Percentiles rank a stretch among this genome's conserved stretches.
phyloP scores from a whole-genome alignment of 139 green algal species.

The Haematococcus lacustris region DNA sequence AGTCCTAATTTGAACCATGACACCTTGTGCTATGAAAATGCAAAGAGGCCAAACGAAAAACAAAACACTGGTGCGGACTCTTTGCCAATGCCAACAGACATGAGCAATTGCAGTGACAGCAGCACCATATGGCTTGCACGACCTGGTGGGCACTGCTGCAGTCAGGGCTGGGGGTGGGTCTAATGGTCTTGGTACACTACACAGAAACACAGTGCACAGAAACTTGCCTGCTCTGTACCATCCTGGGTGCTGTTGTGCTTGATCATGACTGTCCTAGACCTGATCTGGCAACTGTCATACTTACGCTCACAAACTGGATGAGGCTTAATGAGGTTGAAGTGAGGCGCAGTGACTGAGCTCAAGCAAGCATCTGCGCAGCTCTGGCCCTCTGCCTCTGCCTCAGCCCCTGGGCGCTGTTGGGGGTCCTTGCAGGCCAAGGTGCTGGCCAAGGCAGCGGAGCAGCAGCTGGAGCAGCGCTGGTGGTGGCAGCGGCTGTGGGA shows the following conservation, averaged over 20 bases:
- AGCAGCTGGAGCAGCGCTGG: conserved; percentile 30
- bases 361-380: background rate
- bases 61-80: no score
- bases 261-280: background rate
- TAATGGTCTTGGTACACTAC: background rate
- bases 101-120: background rate
- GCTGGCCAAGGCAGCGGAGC: conserved; percentile 22
- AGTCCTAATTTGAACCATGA: no score
- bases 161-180: background rate
- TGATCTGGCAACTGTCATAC: background rate
- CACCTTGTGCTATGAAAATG: no score
- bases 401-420: background rate
- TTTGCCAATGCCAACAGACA: no score
- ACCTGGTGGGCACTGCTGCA: background rate
- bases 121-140: background rate
- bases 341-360: background rate
- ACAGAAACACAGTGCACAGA: background rate
- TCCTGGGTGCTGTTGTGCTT: background rate
- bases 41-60: no score
- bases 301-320: background rate
- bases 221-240: background rate
- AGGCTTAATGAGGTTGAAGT: background rate
- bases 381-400: background rate
- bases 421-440: conserved; percentile 21
- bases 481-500: conserved; percentile 26